A percentile compares a stretch with the other conserved stretches of the same genome.
Evolutionary conservation across 192 early-diverging fungal genomes (phyloP).

Genomic region (Nowakowskiella sp.): DNA sequence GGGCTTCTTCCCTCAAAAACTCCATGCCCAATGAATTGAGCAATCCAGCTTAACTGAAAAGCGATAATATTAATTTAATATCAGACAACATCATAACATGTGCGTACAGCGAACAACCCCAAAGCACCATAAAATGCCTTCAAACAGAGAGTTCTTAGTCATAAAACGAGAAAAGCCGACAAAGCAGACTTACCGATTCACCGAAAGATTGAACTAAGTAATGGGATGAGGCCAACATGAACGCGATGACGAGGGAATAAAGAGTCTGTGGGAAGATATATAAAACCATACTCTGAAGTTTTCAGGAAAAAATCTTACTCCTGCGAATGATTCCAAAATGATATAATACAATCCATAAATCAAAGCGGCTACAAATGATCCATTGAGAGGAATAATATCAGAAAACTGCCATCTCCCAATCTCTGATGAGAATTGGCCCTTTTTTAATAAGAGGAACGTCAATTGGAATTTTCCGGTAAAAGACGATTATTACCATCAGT

Average conservation of each 20-base stretch:
- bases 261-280: constrained; percentile 19
- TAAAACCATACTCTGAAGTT: constrained; percentile 5
- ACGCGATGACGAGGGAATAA: constrained; percentile 7
- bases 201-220: too few relatives aligned
- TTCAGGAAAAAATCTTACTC: constrained; percentile 33
- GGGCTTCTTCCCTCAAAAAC: constrained; percentile 80
- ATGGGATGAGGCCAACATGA: constrained; percentile 3
- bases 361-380: constrained; percentile 43
- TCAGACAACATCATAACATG: too few relatives aligned
- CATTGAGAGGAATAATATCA: constrained; percentile 28
- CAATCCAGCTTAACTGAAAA: too few relatives aligned
- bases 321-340: constrained; percentile 60
- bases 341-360: constrained; percentile 71
- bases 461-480: constrained; percentile 32
- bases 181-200: too few relatives aligned
- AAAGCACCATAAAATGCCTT: too few relatives aligned
- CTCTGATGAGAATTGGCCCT: constrained; percentile 6
- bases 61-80: too few relatives aligned
- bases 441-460: constrained; percentile 20
- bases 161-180: too few relatives aligned
- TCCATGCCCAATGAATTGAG: constrained; percentile 64
- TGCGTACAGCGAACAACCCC: too few relatives aligned
- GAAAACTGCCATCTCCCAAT: constrained; percentile 18
- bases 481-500: constrained; percentile 45
- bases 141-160: too few relatives aligned